These are phyloP conservation scores for Leccinum barrowsii DNA, from an alignment of 768 basidiomycete genomes.

Conservation along the genomic window DNA sequence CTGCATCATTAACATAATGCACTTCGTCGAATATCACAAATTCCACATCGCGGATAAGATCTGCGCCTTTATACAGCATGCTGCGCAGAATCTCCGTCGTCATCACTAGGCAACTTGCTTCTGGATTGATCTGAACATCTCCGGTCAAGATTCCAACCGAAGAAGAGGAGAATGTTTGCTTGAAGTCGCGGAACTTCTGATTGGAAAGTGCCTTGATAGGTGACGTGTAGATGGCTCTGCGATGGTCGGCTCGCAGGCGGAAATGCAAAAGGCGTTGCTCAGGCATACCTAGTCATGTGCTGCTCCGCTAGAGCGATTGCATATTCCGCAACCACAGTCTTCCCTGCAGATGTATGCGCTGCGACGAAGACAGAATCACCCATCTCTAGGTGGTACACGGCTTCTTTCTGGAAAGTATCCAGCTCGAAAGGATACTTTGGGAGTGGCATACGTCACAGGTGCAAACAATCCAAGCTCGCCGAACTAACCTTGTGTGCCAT, in stretches of 20 bases:
- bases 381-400: slow-evolving; percentile 94
- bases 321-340: slow-evolving; percentile 98
- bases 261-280: slow-evolving; percentile 11
- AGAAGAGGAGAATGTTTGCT: slow-evolving; percentile 86
- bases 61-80: slow-evolving; percentile 99
- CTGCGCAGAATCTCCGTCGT: slow-evolving; percentile 96
- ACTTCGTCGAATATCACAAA: slow-evolving; percentile 99
- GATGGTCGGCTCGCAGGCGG: slow-evolving; percentile 5
- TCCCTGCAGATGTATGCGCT: slow-evolving; percentile 98
- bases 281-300: slow-evolving; percentile 92
- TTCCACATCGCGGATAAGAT: slow-evolving; percentile 97
- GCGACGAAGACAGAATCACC: slow-evolving; percentile 99
- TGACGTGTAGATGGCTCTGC: slow-evolving; percentile 95
- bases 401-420: slow-evolving; percentile 98
- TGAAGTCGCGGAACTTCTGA: slow-evolving; percentile 99
- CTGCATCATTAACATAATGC: slow-evolving; percentile 98
- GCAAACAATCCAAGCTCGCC: background rate
- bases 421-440: slow-evolving; percentile 97
- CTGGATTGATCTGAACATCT: slow-evolving; percentile 98
- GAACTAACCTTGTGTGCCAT: slow-evolving; percentile 84
- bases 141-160: slow-evolving; percentile 96
- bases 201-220: slow-evolving; percentile 99
- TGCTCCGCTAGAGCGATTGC: slow-evolving; percentile 95
- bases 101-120: slow-evolving; percentile 96
- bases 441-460: slow-evolving; percentile 5